Evolutionary conservation across 2,329 filamentous ascomycete genomes (phyloP).

Genomic region (Xylaria sp.): DNA sequence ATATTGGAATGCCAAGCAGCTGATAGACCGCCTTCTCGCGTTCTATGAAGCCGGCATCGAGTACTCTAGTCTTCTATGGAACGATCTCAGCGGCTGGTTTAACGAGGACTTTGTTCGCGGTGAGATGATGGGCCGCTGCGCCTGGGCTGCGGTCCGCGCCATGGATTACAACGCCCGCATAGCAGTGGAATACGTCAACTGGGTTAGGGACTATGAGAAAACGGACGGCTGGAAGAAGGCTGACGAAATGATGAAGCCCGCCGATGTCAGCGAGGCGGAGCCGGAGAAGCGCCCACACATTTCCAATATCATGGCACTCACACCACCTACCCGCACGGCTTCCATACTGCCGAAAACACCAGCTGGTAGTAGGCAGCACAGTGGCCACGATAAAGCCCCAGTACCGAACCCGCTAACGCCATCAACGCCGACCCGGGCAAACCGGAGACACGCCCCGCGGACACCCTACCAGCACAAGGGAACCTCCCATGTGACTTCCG

Average conservation of each 20-base stretch:
- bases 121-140: conserved; percentile 45
- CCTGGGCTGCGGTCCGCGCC: conserved; percentile 29
- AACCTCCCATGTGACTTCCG: not conserved
- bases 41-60: not conserved
- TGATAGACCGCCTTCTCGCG: conserved; percentile 39
- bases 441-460: too few species aligned
- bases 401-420: not conserved
- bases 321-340: not conserved
- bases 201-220: not conserved
- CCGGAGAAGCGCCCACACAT: conserved; percentile 17
- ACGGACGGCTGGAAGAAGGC: not conserved
- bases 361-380: too few species aligned
- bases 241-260: conserved; percentile 15
- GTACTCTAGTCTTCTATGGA: conserved; percentile 39
- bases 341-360: too few species aligned
- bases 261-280: not conserved
- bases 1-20: conserved; percentile 43
- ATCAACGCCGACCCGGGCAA: not conserved
- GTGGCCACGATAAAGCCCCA: not conserved
- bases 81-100: conserved; percentile 39
- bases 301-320: not conserved
- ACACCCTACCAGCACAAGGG: conserved; percentile 9
- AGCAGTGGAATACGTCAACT: conserved; percentile 40
- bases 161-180: conserved; percentile 43
- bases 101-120: conserved; percentile 41